A percentile compares a stretch with the other conserved stretches of the same genome.
Evolutionary conservation across 2,329 filamentous ascomycete genomes (phyloP).

Genomic region (Sarocladium oryzae): DNA sequence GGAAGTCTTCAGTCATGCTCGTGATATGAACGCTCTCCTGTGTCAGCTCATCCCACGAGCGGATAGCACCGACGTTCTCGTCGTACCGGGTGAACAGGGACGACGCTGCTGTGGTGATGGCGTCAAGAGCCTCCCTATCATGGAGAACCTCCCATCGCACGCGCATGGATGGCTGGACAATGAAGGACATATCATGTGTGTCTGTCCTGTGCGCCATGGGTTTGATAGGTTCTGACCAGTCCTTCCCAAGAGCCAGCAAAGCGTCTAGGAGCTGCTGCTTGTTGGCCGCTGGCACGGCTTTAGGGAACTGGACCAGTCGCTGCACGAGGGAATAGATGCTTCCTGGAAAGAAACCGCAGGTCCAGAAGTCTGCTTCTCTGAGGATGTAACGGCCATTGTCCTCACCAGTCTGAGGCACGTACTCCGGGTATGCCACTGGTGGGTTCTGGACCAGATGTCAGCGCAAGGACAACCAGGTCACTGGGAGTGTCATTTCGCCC

Average conservation of each 20-base stretch:
- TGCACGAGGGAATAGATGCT: conserved; percentile 28
- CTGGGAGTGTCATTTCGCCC: no score
- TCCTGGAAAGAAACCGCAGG: conserved; percentile 33
- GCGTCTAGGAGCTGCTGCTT: conserved; percentile 13
- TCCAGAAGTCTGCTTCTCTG: conserved; percentile 24
- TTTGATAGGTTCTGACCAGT: conserved; percentile 31
- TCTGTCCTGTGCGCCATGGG: conserved; percentile 33
- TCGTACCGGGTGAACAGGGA: conserved; percentile 37
- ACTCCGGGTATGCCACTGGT: conserved; percentile 15
- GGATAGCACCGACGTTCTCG: conserved; percentile 35
- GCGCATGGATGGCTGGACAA: conserved; percentile 42
- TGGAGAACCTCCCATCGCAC: conserved; percentile 40
- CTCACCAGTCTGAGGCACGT: conserved; percentile 14
- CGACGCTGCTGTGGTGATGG: conserved; percentile 36
- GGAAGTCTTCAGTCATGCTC: conserved; percentile 26
- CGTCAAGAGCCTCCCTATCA: conserved; percentile 29
- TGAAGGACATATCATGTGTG: conserved; percentile 49
- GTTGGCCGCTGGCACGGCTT: conserved; percentile 13
- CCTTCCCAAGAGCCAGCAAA: conserved; percentile 19
- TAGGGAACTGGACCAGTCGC: conserved; percentile 24
- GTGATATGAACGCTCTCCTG: conserved; percentile 24
- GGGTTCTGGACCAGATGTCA: conserved; percentile 11
- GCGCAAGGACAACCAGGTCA: background rate
- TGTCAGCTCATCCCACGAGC: conserved; percentile 38
- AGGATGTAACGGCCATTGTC: conserved; percentile 14